Conservation (phyloP, 2,329 filamentous ascomycete genomes). For the Drechslera avenae region DNA sequence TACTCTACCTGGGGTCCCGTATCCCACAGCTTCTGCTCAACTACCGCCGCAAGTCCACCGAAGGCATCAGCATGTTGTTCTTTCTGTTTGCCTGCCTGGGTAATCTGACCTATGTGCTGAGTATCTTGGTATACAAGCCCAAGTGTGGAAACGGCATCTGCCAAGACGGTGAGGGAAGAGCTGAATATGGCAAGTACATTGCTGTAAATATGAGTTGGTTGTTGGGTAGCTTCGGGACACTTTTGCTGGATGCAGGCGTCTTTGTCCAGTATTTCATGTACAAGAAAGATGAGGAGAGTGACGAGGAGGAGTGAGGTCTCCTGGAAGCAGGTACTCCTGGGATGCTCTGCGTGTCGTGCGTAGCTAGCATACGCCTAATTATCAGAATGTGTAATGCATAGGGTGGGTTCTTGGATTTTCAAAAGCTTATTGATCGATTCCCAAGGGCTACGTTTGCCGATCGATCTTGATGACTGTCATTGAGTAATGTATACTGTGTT, state of each 20-base stretch:
- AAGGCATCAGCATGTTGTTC: constrained; percentile 91
- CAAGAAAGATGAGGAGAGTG: constrained; percentile 54
- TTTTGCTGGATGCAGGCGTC: constrained; percentile 82
- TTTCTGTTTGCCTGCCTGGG: constrained; percentile 96
- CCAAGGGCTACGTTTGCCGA: not conserved
- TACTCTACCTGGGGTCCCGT: constrained; percentile 85
- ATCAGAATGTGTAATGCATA: not conserved
- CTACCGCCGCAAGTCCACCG: constrained; percentile 88
- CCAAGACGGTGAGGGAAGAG: constrained; percentile 65
- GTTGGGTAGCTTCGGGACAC: constrained; percentile 83
- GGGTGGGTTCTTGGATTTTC: not conserved
- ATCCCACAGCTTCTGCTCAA: constrained; percentile 91
- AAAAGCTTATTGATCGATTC: too few relatives aligned
- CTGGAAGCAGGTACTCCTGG: not conserved
- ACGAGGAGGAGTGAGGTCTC: constrained; percentile 30
- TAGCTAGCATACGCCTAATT: not conserved
- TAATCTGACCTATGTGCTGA: constrained; percentile 90
- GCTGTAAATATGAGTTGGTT: constrained; percentile 92
- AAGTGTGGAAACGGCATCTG: constrained; percentile 64
- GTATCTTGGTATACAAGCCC: constrained; percentile 88
- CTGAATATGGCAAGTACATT: constrained; percentile 79
- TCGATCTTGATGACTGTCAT: not conserved
- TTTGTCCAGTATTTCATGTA: constrained; percentile 95
- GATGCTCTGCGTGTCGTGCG: not conserved
- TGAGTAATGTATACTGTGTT: not conserved